A percentile compares a stretch with the other conserved stretches of the same genome.
These are phyloP conservation scores for Floccularia luteovirens DNA, from an alignment of 768 basidiomycete genomes.

Conservation along the genomic window DNA sequence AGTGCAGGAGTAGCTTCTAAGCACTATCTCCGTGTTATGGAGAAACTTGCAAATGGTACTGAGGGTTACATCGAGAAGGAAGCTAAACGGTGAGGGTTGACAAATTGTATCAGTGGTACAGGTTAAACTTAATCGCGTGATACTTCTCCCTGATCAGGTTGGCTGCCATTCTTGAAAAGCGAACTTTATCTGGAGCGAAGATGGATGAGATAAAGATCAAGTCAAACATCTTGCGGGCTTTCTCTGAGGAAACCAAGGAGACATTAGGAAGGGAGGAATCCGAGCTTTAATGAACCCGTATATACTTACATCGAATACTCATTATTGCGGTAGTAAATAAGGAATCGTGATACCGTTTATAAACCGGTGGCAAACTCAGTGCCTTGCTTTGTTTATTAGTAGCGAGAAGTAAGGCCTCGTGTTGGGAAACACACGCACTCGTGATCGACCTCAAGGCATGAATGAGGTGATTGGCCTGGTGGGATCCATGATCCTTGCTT, in stretches of 20 bases:
- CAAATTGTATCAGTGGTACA: constrained; percentile 6
- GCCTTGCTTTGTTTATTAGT: constrained; percentile 10
- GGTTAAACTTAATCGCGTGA: constrained; percentile 9
- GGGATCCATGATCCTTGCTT: not conserved
- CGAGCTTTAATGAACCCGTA: constrained; percentile 30
- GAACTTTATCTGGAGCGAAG: constrained; percentile 68
- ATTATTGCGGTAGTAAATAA: constrained; percentile 3
- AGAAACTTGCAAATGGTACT: constrained; percentile 66
- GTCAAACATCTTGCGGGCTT: constrained; percentile 74
- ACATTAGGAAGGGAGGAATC: constrained; percentile 27
- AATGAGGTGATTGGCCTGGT: constrained; percentile 6
- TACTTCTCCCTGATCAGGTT: constrained; percentile 37
- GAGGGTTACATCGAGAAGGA: constrained; percentile 85
- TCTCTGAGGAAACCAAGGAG: constrained; percentile 34
- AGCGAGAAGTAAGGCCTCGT: constrained; percentile 16
- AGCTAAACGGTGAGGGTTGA: constrained; percentile 53
- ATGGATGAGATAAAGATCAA: constrained; percentile 93
- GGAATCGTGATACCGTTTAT: too few species aligned
- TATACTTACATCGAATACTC: not conserved
- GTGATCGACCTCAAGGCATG: constrained; percentile 16
- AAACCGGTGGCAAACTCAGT: not conserved
- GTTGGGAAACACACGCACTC: constrained; percentile 17
- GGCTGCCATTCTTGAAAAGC: constrained; percentile 69
- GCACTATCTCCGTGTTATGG: constrained; percentile 89
- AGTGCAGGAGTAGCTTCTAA: constrained; percentile 44